Evolutionary conservation across 805 yeast genomes (phyloP).

Genomic region (Pichia thaimueangensis): DNA sequence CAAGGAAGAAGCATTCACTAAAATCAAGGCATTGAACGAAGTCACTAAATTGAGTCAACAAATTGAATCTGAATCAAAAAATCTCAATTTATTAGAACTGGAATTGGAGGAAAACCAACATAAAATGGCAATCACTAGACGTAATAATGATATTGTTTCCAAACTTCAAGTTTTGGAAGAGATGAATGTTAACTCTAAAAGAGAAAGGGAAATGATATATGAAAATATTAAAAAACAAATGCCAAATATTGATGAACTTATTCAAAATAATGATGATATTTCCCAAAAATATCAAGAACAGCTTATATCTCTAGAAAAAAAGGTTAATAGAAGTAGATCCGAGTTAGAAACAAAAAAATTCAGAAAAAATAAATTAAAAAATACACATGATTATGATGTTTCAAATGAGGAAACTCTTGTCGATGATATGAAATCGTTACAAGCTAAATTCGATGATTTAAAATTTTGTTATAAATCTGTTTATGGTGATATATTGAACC

Average conservation of each 20-base stretch:
- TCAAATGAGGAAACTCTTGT: background rate
- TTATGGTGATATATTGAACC: slow-evolving; percentile 31
- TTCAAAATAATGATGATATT: slow-evolving; percentile 13
- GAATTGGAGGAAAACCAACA: slow-evolving; percentile 48
- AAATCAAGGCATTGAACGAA: slow-evolving; percentile 25
- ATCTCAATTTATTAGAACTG: slow-evolving; percentile 33
- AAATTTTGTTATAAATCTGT: slow-evolving; percentile 16
- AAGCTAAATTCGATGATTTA: slow-evolving; percentile 1
- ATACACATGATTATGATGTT: slow-evolving; percentile 1
- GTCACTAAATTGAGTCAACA: slow-evolving; percentile 28
- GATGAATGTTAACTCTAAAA: slow-evolving; percentile 11
- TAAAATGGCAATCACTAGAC: slow-evolving; percentile 44
- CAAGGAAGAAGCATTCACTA: slow-evolving; percentile 31
- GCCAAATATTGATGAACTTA: slow-evolving; percentile 4
- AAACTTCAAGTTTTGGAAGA: slow-evolving; percentile 33
- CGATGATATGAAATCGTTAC: background rate
- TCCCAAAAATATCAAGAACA: slow-evolving; percentile 1
- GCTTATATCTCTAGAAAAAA: slow-evolving; percentile 9
- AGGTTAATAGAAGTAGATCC: slow-evolving; percentile 10
- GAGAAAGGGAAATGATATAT: slow-evolving; percentile 16
- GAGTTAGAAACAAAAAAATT: slow-evolving; percentile 12
- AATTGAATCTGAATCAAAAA: slow-evolving; percentile 34
- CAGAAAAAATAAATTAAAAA: slow-evolving; percentile 10
- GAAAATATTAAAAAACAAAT: slow-evolving; percentile 7
- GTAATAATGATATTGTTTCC: slow-evolving; percentile 54